Percentiles rank a stretch among this genome's conserved stretches.
Evolutionary conservation across 129 eudicot species (phyloP).

Genomic region (Flaveria sonorensis): DNA sequence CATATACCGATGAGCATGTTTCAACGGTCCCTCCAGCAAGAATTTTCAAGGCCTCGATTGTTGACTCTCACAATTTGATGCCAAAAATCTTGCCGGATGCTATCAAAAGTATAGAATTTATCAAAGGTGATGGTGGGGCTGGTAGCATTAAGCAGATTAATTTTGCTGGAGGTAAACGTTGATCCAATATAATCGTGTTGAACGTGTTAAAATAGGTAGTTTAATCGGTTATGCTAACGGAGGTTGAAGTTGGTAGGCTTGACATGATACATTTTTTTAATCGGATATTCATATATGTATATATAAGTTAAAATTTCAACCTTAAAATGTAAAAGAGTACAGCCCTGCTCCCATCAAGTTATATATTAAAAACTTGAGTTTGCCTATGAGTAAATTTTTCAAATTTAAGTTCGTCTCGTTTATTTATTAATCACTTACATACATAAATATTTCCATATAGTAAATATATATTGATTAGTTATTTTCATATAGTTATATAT

Average conservation of each 20-base stretch:
- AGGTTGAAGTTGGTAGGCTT: too few relatives aligned
- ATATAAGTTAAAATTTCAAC: too few relatives aligned
- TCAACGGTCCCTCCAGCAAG: conserved; percentile 36
- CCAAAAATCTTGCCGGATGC: conserved; percentile 55
- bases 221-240: not conserved
- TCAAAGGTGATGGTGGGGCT: conserved; percentile 48
- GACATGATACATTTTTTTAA: too few relatives aligned
- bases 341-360: not conserved
- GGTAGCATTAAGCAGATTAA: conserved; percentile 54
- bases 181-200: not conserved
- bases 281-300: too few relatives aligned
- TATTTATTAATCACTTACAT: too few relatives aligned
- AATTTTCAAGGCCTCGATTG: conserved; percentile 49
- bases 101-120: conserved; percentile 37
- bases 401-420: not conserved
- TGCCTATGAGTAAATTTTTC: too few relatives aligned
- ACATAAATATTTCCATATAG: not conserved
- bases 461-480: too few relatives aligned
- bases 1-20: conserved; percentile 45
- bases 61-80: conserved; percentile 52
- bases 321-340: not conserved
- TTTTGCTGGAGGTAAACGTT: conserved; percentile 31
- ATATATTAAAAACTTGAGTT: not conserved
- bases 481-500: too few relatives aligned
- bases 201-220: not conserved